A percentile compares a stretch with the other conserved stretches of the same genome.
Conservation (phyloP, 73 alveolate genomes). For the Paraurostyla sp. region DNA sequence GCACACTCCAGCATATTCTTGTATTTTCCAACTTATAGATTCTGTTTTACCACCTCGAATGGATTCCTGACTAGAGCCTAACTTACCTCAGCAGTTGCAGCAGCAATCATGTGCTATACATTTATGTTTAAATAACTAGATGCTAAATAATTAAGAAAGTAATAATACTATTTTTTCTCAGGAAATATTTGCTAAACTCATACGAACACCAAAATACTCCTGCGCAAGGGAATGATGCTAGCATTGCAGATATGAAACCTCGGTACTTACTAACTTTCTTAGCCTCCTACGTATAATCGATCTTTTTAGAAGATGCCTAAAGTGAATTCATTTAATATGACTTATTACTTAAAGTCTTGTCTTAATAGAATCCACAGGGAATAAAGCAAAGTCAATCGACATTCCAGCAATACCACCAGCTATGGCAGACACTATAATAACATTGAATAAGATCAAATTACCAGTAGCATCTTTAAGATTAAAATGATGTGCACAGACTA, state of each 20-base stretch:
- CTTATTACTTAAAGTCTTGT: conserved; percentile 82
- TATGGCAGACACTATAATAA: conserved; percentile 40
- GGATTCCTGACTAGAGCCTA: conserved; percentile 86
- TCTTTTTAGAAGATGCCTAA: conserved; percentile 67
- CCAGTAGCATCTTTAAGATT: conserved; percentile 49
- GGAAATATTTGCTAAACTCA: conserved; percentile 74
- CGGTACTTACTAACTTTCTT: conserved; percentile 79
- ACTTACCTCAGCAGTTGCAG: conserved; percentile 84
- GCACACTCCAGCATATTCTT: conserved; percentile 68
- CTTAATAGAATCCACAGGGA: conserved; percentile 86
- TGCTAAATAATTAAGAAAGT: background rate
- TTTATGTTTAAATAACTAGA: conserved; percentile 16
- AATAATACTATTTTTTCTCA: background rate
- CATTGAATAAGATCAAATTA: background rate
- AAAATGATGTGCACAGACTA: conserved; percentile 56
- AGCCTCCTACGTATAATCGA: conserved; percentile 75
- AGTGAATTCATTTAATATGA: conserved; percentile 2
- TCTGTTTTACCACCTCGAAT: conserved; percentile 83
- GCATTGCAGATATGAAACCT: conserved; percentile 82
- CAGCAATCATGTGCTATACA: conserved; percentile 73
- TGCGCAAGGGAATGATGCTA: conserved; percentile 92
- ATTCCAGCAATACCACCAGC: conserved; percentile 91
- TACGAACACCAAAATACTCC: conserved; percentile 85
- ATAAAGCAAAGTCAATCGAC: conserved; percentile 81
- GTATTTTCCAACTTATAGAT: conserved; percentile 85